phyloP scores from a whole-genome alignment of 2,329 filamentous ascomycete genomes.

The Talaromyces sp. region DNA sequence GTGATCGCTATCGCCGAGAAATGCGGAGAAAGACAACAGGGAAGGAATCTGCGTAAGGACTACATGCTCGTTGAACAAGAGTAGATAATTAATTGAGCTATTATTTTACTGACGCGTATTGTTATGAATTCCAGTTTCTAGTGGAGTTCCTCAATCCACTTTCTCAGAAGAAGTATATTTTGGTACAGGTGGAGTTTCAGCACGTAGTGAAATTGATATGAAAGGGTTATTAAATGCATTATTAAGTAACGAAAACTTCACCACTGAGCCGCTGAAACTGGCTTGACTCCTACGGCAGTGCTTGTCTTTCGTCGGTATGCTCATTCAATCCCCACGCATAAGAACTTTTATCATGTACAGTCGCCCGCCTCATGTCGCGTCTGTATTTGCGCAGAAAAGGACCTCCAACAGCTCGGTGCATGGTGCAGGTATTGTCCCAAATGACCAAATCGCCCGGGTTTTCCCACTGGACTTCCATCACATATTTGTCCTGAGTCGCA shows the following conservation, averaged over 20 bases:
- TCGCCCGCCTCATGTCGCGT: conserved; percentile 53
- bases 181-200: too few species aligned
- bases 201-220: too few species aligned
- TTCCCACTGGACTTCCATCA: conserved; percentile 45
- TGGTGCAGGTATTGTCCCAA: conserved; percentile 56
- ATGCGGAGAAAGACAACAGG: too few species aligned
- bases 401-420: conserved; percentile 51
- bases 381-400: conserved; percentile 44
- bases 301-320: background rate
- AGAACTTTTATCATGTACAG: conserved; percentile 47
- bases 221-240: background rate
- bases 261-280: too few species aligned
- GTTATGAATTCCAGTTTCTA: too few species aligned
- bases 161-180: too few species aligned
- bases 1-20: background rate
- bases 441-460: conserved; percentile 48
- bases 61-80: too few species aligned
- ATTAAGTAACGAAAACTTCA: background rate
- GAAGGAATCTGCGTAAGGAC: too few species aligned
- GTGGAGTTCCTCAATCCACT: too few species aligned
- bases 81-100: too few species aligned
- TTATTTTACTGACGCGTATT: too few species aligned
- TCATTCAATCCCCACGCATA: conserved; percentile 42
- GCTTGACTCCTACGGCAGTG: background rate
- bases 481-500: conserved; percentile 45